Conservation (phyloP, 352 stramenopile species). For the Globisporangium okanoganense region DNA sequence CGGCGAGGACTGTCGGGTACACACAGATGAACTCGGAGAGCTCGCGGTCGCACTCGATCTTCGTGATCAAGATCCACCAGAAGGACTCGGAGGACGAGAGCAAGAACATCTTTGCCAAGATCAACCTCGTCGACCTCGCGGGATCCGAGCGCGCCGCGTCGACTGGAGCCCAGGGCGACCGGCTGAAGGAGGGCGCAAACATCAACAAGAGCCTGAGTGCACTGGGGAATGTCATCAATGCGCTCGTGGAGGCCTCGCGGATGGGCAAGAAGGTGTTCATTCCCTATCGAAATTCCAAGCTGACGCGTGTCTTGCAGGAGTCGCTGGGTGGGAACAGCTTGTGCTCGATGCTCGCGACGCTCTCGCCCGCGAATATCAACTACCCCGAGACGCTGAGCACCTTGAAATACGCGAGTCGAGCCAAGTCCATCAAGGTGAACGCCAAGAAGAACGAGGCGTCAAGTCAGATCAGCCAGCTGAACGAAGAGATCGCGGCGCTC, state of each 20-base stretch:
- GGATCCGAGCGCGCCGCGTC: conserved; percentile 89
- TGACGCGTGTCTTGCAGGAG: conserved; percentile 92
- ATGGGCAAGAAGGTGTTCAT: conserved; percentile 89
- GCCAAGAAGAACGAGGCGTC: conserved; percentile 92
- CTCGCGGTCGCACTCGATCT: conserved; percentile 94
- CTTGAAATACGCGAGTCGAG: conserved; percentile 93
- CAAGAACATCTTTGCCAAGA: conserved; percentile 90
- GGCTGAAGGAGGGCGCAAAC: conserved; percentile 91
- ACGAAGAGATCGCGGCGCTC: conserved; percentile 84
- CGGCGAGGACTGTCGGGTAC: conserved; percentile 67
- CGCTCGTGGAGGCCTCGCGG: conserved; percentile 79
- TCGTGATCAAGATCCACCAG: conserved; percentile 94
- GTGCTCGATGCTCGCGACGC: conserved; percentile 95
- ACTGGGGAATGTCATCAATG: conserved; percentile 93
- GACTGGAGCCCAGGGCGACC: conserved; percentile 87
- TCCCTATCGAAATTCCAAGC: conserved; percentile 92
- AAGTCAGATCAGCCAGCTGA: conserved; percentile 87
- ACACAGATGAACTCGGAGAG: conserved; percentile 94
- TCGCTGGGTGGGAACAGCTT: conserved; percentile 91
- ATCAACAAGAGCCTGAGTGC: conserved; percentile 94
- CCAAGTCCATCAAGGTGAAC: conserved; percentile 94
- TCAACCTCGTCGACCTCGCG: conserved; percentile 94
- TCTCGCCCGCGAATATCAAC: conserved; percentile 94
- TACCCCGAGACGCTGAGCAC: conserved; percentile 94
- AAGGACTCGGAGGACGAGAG: conserved; percentile 83